phyloP scores from a whole-genome alignment of 2,329 filamentous ascomycete species.

The Botrytis sinoallii region DNA sequence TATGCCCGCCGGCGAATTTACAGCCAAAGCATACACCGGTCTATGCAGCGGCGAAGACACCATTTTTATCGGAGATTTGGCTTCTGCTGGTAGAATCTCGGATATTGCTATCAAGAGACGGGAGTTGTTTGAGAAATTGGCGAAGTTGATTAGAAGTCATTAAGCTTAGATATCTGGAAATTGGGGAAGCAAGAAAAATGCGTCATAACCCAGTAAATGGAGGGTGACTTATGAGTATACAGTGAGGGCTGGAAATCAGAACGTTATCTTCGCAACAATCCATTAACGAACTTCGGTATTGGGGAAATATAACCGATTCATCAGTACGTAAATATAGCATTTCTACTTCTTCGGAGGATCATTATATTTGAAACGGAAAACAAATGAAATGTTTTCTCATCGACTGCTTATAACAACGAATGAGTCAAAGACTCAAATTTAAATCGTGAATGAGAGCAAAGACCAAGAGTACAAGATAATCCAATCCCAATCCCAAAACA shows the following conservation, averaged over 20 bases:
- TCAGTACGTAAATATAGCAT: neutral
- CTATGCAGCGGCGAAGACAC: neutral
- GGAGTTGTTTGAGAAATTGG: neutral
- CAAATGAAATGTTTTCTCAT: neutral
- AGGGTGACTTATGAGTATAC: neutral
- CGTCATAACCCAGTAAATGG: neutral
- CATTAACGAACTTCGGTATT: neutral
- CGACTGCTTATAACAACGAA: neutral
- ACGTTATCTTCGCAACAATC: neutral
- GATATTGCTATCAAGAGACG: neutral
- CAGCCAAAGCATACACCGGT: neutral
- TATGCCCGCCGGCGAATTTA: conserved; percentile 43
- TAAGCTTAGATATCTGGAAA: neutral
- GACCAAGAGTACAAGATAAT: neutral
- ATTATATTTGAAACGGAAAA: neutral
- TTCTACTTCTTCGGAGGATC: neutral
- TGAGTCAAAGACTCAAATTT: neutral
- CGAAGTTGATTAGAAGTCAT: neutral
- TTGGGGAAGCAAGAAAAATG: neutral
- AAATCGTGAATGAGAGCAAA: neutral
- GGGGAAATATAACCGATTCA: neutral
- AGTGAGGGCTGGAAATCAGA: neutral
- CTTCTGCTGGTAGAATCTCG: neutral
- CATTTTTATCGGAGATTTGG: neutral
- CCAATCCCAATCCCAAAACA: neutral